A percentile compares a stretch with the other conserved stretches of the same genome.
Evolutionary conservation across 2,329 filamentous ascomycete species (phyloP).

Genomic region (Myriosclerotinia curreyana): DNA sequence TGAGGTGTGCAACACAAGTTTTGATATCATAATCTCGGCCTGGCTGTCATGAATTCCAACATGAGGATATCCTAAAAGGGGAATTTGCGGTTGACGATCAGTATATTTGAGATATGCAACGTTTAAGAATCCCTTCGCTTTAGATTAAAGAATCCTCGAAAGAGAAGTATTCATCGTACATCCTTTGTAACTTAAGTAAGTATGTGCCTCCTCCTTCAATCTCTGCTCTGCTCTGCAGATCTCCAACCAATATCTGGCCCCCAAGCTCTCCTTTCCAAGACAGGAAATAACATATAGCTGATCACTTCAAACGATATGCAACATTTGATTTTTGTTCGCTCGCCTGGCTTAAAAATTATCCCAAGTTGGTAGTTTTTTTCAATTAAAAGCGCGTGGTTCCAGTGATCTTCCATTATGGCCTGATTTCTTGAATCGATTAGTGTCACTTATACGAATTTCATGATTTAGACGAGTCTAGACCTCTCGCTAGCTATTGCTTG

Average conservation of each 20-base stretch:
- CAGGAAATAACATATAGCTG: neutral
- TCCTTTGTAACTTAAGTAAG: too few species aligned
- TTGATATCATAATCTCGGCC: neutral
- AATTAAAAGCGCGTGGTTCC: neutral
- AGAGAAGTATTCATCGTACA: neutral
- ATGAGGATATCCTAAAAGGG: constrained; percentile 6
- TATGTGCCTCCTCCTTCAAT: neutral
- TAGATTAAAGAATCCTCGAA: constrained; percentile 3
- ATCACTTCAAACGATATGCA: constrained; percentile 9
- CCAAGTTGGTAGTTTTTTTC: neutral
- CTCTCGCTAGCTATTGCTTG: constrained; percentile 11
- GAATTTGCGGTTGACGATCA: constrained; percentile 17
- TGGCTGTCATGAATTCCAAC: neutral
- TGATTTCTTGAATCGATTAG: constrained; percentile 13
- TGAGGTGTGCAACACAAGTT: constrained; percentile 8
- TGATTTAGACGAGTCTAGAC: constrained; percentile 20
- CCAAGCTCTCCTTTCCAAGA: neutral
- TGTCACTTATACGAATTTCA: constrained; percentile 18
- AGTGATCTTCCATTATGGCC: constrained; percentile 18
- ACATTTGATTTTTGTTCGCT: neutral
- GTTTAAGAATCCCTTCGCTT: neutral
- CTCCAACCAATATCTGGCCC: neutral
- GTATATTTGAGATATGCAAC: constrained; percentile 14
- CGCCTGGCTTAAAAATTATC: neutral
- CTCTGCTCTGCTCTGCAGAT: neutral